Conservation (phyloP, 805 yeast species). For the Candida nitratophila region DNA sequence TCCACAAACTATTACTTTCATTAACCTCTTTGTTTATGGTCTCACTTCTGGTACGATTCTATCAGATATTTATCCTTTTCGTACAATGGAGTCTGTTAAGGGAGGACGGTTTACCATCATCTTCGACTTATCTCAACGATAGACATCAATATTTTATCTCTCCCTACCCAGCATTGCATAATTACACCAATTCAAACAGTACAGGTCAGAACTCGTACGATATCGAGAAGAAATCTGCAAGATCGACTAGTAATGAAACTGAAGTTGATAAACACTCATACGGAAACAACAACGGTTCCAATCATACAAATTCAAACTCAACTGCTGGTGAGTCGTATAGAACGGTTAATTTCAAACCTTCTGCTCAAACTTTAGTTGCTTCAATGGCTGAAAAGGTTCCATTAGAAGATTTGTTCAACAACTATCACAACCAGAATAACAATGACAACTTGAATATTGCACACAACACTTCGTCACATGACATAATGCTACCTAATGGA, state of each 20-base stretch:
- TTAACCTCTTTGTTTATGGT: neutral
- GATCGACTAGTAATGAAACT: neutral
- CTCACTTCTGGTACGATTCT: neutral
- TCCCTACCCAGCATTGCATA: neutral
- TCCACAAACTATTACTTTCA: neutral
- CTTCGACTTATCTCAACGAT: neutral
- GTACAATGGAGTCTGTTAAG: neutral
- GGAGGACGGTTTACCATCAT: neutral
- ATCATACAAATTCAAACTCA: neutral
- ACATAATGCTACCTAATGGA: neutral
- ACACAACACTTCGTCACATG: neutral
- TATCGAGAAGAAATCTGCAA: neutral
- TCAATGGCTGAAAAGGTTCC: constrained; percentile 1
- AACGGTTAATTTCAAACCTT: constrained; percentile 1
- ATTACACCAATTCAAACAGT: neutral
- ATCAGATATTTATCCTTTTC: neutral
- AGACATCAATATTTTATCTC: neutral
- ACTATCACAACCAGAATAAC: neutral
- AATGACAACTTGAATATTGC: neutral
- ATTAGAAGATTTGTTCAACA: neutral
- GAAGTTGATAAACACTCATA: neutral
- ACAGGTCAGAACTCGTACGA: neutral
- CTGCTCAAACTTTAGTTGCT: constrained; percentile 1
- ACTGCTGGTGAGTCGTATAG: neutral
- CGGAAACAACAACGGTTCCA: neutral